These are phyloP conservation scores for Carex cristatella DNA, from an alignment of 176 grass and related monocot species.

Conservation along the genomic window DNA sequence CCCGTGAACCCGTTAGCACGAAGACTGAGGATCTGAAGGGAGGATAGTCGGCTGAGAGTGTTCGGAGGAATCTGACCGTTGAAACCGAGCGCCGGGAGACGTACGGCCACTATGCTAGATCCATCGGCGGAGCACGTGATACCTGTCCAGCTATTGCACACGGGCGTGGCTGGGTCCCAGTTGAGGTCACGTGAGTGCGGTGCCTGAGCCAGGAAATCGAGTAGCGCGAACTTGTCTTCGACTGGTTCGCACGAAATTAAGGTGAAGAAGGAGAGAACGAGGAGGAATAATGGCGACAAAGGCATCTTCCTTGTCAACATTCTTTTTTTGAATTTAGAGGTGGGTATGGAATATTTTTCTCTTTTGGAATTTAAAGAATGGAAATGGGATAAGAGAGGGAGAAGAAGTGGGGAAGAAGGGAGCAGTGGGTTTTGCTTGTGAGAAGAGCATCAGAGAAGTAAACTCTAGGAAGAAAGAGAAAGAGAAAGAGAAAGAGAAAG, in stretches of 20 bases:
- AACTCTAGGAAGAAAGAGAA: not conserved
- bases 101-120: constrained; percentile 50
- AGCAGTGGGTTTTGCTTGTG: constrained; percentile 9
- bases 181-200: constrained; percentile 43
- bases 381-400: not conserved
- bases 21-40: constrained; percentile 83
- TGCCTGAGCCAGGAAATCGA: constrained; percentile 50
- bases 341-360: not conserved
- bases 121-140: constrained; percentile 66
- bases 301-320: constrained; percentile 7
- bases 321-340: not conserved
- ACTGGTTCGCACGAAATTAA: constrained; percentile 30
- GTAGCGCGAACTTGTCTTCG: constrained; percentile 52
- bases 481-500: not conserved
- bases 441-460: not conserved
- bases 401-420: not conserved
- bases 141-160: constrained; percentile 69
- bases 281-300: constrained; percentile 13
- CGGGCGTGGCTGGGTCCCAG: constrained; percentile 35
- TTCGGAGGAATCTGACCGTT: constrained; percentile 38
- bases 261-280: not conserved
- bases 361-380: constrained; percentile 23
- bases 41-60: constrained; percentile 61
- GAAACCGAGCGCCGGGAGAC: constrained; percentile 64
- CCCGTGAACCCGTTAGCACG: constrained; percentile 63